phyloP scores from a whole-genome alignment of 2,329 filamentous ascomycete species.

The Microdochium nivale region DNA sequence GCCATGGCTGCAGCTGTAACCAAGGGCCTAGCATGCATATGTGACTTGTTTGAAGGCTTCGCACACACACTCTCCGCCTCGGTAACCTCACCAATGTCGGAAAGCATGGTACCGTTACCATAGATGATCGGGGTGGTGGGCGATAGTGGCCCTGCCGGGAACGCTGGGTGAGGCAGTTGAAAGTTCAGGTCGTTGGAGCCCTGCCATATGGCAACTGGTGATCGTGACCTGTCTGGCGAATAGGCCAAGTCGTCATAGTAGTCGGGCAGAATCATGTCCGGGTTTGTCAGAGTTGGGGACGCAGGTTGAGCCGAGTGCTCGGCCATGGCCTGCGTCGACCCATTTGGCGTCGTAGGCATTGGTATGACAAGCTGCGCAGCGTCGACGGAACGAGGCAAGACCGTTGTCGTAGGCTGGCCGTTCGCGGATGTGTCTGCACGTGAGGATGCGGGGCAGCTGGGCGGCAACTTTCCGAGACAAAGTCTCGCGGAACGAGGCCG shows the following conservation, averaged over 20 bases:
- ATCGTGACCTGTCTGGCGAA: constrained; percentile 42
- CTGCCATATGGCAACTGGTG: constrained; percentile 44
- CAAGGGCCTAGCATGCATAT: background rate
- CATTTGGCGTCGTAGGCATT: background rate
- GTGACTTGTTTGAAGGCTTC: constrained; percentile 18
- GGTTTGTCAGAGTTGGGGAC: constrained; percentile 84
- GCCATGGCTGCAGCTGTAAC: constrained; percentile 12
- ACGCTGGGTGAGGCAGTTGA: constrained; percentile 28
- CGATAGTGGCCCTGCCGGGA: constrained; percentile 34
- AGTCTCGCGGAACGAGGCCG: background rate
- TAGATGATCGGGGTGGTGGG: constrained; percentile 59
- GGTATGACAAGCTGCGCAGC: background rate
- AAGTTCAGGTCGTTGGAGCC: constrained; percentile 35
- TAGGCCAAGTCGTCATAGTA: constrained; percentile 49
- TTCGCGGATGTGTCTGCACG: background rate
- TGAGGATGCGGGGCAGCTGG: background rate
- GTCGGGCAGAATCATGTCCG: constrained; percentile 87
- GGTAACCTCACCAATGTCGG: constrained; percentile 52
- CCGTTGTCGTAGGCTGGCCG: background rate
- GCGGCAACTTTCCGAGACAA: background rate
- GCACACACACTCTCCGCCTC: constrained; percentile 41
- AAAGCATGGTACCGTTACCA: constrained; percentile 61
- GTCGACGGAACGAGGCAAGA: background rate
- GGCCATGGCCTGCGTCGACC: background rate
- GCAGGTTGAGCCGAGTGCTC: constrained; percentile 29